These are phyloP conservation scores for Solanum aculeatissimum DNA, from an alignment of 305 asterid species.

Conservation along the genomic window DNA sequence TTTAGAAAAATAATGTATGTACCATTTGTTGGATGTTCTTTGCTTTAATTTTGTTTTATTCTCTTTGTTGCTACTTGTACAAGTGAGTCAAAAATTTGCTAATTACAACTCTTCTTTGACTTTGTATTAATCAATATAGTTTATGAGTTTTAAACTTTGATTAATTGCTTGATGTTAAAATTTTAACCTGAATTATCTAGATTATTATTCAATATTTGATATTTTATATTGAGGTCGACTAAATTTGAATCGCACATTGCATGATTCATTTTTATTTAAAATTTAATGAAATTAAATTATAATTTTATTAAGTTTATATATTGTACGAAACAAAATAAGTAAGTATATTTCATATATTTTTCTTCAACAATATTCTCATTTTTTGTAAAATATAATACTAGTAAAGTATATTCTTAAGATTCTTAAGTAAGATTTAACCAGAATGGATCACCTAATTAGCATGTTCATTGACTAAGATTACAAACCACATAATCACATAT, in stretches of 20 bases:
- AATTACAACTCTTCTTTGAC: neutral
- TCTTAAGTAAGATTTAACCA: neutral
- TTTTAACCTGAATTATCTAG: neutral
- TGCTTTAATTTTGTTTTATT: neutral
- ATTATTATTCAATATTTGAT: neutral
- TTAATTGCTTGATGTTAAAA: neutral
- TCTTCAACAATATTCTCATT: neutral
- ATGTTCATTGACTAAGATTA: neutral
- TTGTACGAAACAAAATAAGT: too few relatives aligned
- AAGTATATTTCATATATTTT: neutral
- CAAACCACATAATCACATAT: neutral
- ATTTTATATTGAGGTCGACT: neutral
- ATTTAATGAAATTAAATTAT: too few relatives aligned
- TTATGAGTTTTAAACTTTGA: neutral
- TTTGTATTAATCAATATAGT: neutral
- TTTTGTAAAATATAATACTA: neutral
- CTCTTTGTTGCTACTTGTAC: neutral
- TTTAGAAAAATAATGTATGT: neutral
- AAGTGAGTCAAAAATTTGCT: neutral
- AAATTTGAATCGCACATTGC: neutral
- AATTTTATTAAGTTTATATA: too few relatives aligned
- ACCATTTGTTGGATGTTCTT: neutral
- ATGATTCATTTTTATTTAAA: neutral
- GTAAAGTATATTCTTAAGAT: neutral
- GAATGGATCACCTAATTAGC: neutral